Conservation (phyloP, 2,329 filamentous ascomycete genomes). For the Rachicladosporium sp. region DNA sequence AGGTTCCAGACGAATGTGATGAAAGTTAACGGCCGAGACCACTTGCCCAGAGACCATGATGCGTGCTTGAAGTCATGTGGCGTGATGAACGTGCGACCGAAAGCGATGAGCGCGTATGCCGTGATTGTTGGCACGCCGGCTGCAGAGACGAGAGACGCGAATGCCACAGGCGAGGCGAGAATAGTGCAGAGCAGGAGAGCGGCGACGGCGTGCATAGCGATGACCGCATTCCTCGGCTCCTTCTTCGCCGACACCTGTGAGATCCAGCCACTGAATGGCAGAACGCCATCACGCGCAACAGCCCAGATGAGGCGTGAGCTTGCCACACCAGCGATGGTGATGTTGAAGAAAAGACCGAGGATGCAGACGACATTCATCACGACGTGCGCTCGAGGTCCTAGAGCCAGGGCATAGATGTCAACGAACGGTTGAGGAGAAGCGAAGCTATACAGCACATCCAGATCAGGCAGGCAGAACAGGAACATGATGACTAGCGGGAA, state of each 20-base stretch:
- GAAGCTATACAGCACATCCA: slow-evolving; percentile 39
- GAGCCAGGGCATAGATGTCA: slow-evolving; percentile 43
- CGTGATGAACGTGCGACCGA: slow-evolving; percentile 27
- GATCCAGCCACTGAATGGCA: slow-evolving; percentile 48
- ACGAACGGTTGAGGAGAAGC: slow-evolving; percentile 48
- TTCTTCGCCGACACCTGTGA: slow-evolving; percentile 40
- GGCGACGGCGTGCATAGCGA: slow-evolving; percentile 44
- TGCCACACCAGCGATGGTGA: slow-evolving; percentile 46
- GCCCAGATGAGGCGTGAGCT: slow-evolving; percentile 51
- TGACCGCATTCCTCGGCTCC: slow-evolving; percentile 48
- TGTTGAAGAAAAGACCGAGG: slow-evolving; percentile 39
- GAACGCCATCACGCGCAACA: slow-evolving; percentile 48
- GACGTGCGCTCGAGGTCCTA: slow-evolving; percentile 47
- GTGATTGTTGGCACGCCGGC: slow-evolving; percentile 29
- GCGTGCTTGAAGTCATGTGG: slow-evolving; percentile 25
- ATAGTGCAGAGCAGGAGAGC: slow-evolving; percentile 47
- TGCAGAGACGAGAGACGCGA: slow-evolving; percentile 26
- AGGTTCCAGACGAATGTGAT: slow-evolving; percentile 27
- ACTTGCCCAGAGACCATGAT: slow-evolving; percentile 25
- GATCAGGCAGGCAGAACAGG: slow-evolving; percentile 45
- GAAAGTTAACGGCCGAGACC: slow-evolving; percentile 24
- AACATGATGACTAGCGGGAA: slow-evolving; percentile 46
- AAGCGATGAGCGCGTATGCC: slow-evolving; percentile 24
- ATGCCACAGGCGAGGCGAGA: slow-evolving; percentile 37
- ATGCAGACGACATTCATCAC: slow-evolving; percentile 50